phyloP scores from a whole-genome alignment of 768 basidiomycete genomes.

The Suillus tomentosus region DNA sequence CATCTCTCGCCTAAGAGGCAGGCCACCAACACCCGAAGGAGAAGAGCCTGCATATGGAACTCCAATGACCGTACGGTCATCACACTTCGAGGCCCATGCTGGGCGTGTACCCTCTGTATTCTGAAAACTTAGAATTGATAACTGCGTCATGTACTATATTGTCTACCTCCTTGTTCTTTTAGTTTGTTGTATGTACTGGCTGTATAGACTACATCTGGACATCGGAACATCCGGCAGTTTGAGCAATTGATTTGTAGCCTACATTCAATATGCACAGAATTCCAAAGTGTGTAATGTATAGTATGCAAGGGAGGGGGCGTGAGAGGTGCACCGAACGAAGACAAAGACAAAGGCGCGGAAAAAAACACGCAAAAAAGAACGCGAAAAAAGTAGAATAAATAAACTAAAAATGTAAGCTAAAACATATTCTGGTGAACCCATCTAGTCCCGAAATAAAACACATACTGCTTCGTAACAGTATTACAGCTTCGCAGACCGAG shows the following conservation, averaged over 20 bases:
- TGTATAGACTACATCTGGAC: slow-evolving; percentile 4
- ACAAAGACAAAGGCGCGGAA: slow-evolving; percentile 14
- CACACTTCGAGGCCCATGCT: background rate
- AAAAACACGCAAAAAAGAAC: slow-evolving; percentile 13
- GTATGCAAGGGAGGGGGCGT: slow-evolving; percentile 22
- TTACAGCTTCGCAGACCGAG: slow-evolving; percentile 25
- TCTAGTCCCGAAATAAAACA: slow-evolving; percentile 39
- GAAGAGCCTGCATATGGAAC: slow-evolving; percentile 23
- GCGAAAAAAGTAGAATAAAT: slow-evolving; percentile 14
- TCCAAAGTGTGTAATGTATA: slow-evolving; percentile 28
- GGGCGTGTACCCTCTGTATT: slow-evolving; percentile 11
- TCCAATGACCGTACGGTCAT: slow-evolving; percentile 6
- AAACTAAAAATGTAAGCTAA: slow-evolving; percentile 25
- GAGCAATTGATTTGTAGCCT: slow-evolving; percentile 13
- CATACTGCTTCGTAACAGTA: slow-evolving; percentile 30
- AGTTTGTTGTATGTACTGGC: slow-evolving; percentile 12
- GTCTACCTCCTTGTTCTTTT: background rate
- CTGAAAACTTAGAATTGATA: background rate
- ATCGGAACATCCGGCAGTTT: background rate
- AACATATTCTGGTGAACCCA: slow-evolving; percentile 27
- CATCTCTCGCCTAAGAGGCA: slow-evolving; percentile 58
- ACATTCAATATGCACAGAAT: slow-evolving; percentile 23
- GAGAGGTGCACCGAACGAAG: slow-evolving; percentile 16
- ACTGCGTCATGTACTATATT: background rate
- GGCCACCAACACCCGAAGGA: slow-evolving; percentile 56